Evolutionary conservation across 768 basidiomycete species (phyloP).

Genomic region (Lentinula detonsa): DNA sequence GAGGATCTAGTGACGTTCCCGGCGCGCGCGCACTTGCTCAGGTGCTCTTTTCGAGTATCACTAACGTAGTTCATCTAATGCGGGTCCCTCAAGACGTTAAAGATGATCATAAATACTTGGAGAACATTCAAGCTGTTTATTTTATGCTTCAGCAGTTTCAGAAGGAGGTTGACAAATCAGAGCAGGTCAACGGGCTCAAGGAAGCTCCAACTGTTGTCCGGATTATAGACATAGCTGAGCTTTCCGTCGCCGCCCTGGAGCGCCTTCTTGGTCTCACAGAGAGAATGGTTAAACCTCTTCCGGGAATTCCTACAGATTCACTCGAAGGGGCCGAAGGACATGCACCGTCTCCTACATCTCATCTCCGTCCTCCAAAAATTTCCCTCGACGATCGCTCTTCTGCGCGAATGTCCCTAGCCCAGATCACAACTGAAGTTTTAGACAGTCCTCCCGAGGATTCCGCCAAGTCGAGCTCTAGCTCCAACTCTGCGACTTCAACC

Average conservation of each 20-base stretch:
- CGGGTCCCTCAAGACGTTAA: neutral
- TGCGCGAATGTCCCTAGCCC: neutral
- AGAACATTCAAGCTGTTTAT: neutral
- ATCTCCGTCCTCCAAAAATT: neutral
- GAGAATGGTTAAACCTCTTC: neutral
- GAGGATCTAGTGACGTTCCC: slow-evolving; percentile 9
- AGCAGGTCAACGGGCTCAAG: neutral
- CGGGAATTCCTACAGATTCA: neutral
- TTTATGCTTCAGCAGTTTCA: neutral
- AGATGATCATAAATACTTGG: neutral
- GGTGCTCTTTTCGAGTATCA: slow-evolving; percentile 11
- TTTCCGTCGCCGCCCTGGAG: neutral
- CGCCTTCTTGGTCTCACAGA: neutral
- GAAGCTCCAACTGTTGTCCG: neutral
- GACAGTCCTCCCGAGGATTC: neutral
- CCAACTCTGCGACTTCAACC: neutral
- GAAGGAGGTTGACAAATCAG: neutral
- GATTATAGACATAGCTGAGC: neutral
- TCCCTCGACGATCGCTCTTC: neutral
- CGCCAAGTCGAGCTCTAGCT: neutral
- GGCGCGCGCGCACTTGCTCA: slow-evolving; percentile 9
- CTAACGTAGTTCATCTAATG: slow-evolving; percentile 3
- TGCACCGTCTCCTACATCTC: neutral
- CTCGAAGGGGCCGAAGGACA: neutral
- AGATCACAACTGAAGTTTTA: neutral